Base-by-base conservation (phyloP, 768 basidiomycete species). In the Pilatotrama ljubarskyi region DNA sequence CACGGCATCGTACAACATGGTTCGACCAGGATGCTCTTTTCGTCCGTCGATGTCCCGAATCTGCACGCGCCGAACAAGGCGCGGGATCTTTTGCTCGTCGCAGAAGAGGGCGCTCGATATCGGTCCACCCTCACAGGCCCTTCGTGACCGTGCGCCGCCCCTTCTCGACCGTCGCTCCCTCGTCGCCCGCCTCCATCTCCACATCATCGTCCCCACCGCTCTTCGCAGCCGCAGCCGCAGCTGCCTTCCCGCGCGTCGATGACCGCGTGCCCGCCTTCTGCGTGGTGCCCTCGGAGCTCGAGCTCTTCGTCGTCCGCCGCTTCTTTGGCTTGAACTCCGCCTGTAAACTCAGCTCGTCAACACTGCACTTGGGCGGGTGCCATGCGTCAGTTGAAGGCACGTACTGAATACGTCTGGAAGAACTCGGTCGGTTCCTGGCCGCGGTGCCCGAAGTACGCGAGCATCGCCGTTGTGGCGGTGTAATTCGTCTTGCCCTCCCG, bases 401-500 rank as follows among this genome's bases (percentile, higher is more conserved):
- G 4, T 24, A 66, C 64, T 2, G 58, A 56, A 40, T 68, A 65
- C 7, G 58, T 60, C 46, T 66, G 59, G 60, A 66, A 68, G 55
- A 66, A 66, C 32, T 66, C 67, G 17, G 54, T 29, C 14, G 63
- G 62, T 48, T 66, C 57, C 46, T 59, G 57, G 14, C 57, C 59
- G 22, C 58, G 59, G 25, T 60, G 41, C 0, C 69, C 71, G 35
- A 64, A 61, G 59, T 68, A 64, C 3, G 58, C 62, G 20, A 62
- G 54, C 66, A 70, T 71, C 1, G 72, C 67, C 15, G 58, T 29
- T 22, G 59, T 69, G 48, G 63, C 59, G 32, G 64, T 60, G 54
- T 69, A 69, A 63, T 64, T 66, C 37, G 73, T 69, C 67, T 72
- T 74, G 14, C 72, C 73, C 54, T 70, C 73, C 25, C 70, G 66